Base-by-base conservation (phyloP, 176 grass and related monocot species). In the Carex myosuroides region DNA sequence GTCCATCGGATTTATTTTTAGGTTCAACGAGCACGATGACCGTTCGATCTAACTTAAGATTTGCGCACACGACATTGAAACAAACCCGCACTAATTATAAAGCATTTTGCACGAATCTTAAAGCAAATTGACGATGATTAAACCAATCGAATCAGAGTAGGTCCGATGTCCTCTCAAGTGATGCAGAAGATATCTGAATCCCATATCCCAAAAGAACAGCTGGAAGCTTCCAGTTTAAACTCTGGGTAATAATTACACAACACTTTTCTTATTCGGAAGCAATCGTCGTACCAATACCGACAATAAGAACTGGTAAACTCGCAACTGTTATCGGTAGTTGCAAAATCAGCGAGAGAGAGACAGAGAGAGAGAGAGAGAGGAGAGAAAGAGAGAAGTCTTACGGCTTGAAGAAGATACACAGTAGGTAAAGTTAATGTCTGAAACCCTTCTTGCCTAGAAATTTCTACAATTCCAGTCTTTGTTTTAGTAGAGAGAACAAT, bases 391-490 rank as follows among this genome's bases (percentile, higher is more conserved):
- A 75, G 35, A 75, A 21, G 13, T 2, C 73, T 56, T 13, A 12
- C 30, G 24, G 22, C 73, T 77, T 56, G 48, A 77, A 77, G 50
- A 55, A 77, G 67, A 70, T 8, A 77, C 73, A 77, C 73, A 8
- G 24, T 56, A 77, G 73, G 73, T 77, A 77, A 56, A 77, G 21
- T 18, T 55, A 3, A 12, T 77, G 3, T 33, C 22, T 76, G 16
- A 20, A 46, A 9, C 16, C 16, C 33, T 44, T 44, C 17, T 46
- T 46, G 17, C 68, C 18, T 44, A 21, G 18, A 71, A 71, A 44
- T 71, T 62, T 24, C 68, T 71, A 18, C 20, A 55, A 76, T 12
- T 76, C 2, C 50, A 22, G 18, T 26, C 70, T 24, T 50, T 24
- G 42, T 73, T 52, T 17, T 16, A 56, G 50, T 16, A 77, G 24